A percentile compares a stretch with the other conserved stretches of the same genome.
Evolutionary conservation across 2,329 filamentous ascomycete genomes (phyloP).

Genomic region (Nectriaceae sp.): DNA sequence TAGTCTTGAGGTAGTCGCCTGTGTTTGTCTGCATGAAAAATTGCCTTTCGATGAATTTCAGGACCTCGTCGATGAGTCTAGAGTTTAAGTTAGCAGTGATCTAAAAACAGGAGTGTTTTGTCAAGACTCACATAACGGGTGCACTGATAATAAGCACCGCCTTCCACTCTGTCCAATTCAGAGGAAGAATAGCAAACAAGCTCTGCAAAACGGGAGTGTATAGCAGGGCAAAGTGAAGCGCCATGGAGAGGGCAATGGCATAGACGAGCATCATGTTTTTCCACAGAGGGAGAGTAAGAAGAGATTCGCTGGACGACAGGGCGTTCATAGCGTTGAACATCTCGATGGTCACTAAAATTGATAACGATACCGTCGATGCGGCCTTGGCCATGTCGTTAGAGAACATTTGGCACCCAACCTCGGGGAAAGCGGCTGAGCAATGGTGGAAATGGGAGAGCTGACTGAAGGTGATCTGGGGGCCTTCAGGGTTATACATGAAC

Average conservation of each 20-base stretch:
- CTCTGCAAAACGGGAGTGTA: conserved; percentile 88
- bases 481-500: conserved; percentile 94
- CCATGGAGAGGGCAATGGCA: conserved; percentile 91
- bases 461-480: conserved; percentile 88
- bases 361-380: conserved; percentile 90
- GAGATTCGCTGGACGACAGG: conserved; percentile 89
- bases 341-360: conserved; percentile 92
- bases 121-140: conserved; percentile 81
- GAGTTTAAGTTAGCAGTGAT: neutral
- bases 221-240: conserved; percentile 88
- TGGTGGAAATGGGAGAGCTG: conserved; percentile 93
- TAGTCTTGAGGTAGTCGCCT: conserved; percentile 41
- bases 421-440: conserved; percentile 81
- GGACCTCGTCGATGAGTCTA: conserved; percentile 78
- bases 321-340: conserved; percentile 99
- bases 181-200: conserved; percentile 86
- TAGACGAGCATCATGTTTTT: conserved; percentile 98
- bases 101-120: neutral
- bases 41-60: conserved; percentile 76
- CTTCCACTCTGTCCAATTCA: conserved; percentile 88
- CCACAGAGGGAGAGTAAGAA: conserved; percentile 94
- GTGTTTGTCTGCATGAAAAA: conserved; percentile 60
- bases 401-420: conserved; percentile 94
- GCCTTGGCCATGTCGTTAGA: conserved; percentile 81
- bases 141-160: conserved; percentile 86